Evolutionary conservation across 106 monocot genomes (phyloP).

Genomic region (Allium fistulosum): DNA sequence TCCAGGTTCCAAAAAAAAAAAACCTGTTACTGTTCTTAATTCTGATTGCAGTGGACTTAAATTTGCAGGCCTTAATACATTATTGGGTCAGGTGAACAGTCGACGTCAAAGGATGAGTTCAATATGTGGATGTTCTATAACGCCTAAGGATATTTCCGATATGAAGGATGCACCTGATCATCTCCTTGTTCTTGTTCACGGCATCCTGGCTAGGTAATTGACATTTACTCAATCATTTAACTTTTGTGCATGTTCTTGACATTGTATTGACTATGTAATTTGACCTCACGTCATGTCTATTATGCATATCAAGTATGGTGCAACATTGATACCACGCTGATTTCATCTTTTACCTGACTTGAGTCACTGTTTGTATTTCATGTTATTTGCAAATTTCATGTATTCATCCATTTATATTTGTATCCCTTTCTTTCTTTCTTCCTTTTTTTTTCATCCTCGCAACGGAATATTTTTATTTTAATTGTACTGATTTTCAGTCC

Average conservation of each 20-base stretch:
- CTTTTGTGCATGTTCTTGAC: no score
- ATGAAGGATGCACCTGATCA: slow-evolving; percentile 56
- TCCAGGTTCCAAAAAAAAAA: not conserved
- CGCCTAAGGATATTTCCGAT: slow-evolving; percentile 17
- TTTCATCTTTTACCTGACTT: not conserved
- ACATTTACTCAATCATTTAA: not conserved
- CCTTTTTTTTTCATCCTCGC: no score
- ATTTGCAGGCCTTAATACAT: slow-evolving; percentile 22
- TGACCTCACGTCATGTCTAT: no score
- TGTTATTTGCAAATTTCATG: no score
- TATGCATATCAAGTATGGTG: no score
- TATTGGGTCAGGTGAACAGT: slow-evolving; percentile 3
- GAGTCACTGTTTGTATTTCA: no score
- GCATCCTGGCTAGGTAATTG: slow-evolving; percentile 78
- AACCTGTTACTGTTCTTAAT: not conserved
- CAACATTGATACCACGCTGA: no score
- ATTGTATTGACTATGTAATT: no score
- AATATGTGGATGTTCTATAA: slow-evolving; percentile 2
- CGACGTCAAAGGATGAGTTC: slow-evolving; percentile 19
- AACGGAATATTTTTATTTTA: not conserved
- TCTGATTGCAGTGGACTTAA: not conserved
- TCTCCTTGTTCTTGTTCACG: slow-evolving; percentile 98
- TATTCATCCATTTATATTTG: no score
- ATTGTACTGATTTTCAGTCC: slow-evolving; percentile 39
- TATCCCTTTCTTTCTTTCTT: no score